Evolutionary conservation across 345 rosid species (phyloP).

Genomic region (Syzygium aromaticum): DNA sequence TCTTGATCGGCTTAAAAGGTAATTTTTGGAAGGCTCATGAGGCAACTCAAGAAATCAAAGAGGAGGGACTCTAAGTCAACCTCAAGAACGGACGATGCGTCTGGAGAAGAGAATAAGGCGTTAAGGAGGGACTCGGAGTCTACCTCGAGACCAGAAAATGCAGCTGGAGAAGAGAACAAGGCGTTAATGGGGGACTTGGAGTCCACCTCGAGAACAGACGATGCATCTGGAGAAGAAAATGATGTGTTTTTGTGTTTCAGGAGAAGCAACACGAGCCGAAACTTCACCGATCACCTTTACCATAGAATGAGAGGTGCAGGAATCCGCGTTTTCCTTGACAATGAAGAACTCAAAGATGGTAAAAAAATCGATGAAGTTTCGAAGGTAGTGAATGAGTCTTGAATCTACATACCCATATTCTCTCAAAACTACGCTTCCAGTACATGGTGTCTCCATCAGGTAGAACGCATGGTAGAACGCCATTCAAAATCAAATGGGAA

Average conservation of each 20-base stretch:
- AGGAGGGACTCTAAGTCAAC: background rate
- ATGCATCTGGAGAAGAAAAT: too few species aligned
- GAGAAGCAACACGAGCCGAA: background rate
- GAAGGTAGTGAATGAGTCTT: background rate
- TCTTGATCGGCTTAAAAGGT: background rate
- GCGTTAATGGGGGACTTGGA: too few species aligned
- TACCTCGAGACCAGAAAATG: too few species aligned
- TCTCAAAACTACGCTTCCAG: background rate
- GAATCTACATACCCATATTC: background rate
- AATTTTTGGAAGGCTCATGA: background rate
- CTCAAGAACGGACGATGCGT: too few species aligned
- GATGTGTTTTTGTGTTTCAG: background rate
- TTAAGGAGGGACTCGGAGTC: too few species aligned
- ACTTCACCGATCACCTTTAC: background rate
- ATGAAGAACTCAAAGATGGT: background rate
- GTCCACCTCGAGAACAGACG: too few species aligned
- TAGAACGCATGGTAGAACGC: background rate
- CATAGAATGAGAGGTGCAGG: accelerated
- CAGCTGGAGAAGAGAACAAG: too few species aligned
- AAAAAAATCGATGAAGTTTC: background rate
- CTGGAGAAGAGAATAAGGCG: background rate
- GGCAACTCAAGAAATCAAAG: background rate
- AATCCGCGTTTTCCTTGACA: accelerated
- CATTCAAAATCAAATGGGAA: background rate
- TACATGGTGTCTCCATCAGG: background rate